A percentile compares a stretch with the other conserved stretches of the same genome.
Evolutionary conservation across 2,329 filamentous ascomycete genomes (phyloP).

Genomic region (Colletotrichum eremochloae): DNA sequence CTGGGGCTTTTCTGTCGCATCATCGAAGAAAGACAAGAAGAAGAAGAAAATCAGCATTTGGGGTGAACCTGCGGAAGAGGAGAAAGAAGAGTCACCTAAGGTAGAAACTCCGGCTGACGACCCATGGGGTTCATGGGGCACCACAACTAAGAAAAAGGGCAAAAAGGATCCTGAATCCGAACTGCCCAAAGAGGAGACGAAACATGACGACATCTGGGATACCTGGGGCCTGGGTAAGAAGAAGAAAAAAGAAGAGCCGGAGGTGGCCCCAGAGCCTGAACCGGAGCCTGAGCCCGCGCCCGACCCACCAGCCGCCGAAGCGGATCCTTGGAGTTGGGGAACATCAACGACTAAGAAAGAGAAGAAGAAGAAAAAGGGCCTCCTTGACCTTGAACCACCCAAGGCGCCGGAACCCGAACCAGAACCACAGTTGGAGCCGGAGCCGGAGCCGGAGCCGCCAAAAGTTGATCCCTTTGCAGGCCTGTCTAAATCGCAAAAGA

Average conservation of each 20-base stretch:
- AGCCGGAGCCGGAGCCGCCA: conserved; percentile 47
- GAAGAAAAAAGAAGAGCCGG: conserved; percentile 47
- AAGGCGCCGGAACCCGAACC: conserved; percentile 45
- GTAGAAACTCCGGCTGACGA: conserved; percentile 45
- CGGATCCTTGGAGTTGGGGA: conserved; percentile 54
- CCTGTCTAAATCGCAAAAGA: conserved; percentile 49
- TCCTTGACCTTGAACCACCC: conserved; percentile 45
- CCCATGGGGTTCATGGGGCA: conserved; percentile 53
- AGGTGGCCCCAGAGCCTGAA: conserved; percentile 45
- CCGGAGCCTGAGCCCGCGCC: conserved; percentile 44
- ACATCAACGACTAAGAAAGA: conserved; percentile 52
- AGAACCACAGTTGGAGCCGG: conserved; percentile 43
- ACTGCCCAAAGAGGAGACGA: conserved; percentile 27
- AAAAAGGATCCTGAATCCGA: conserved; percentile 57
- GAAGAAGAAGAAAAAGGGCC: conserved; percentile 56
- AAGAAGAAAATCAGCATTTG: conserved; percentile 58
- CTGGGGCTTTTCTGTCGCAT: conserved; percentile 48
- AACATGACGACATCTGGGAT: conserved; percentile 46
- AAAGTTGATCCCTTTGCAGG: conserved; percentile 50
- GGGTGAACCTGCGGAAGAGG: conserved; percentile 52
- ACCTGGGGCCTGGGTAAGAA: conserved; percentile 46
- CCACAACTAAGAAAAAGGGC: conserved; percentile 52
- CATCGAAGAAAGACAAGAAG: conserved; percentile 59
- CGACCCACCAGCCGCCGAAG: conserved; percentile 47
- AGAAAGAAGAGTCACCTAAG: conserved; percentile 47